Percentiles rank a stretch among this genome's conserved stretches.
Evolutionary conservation across 495 filamentous ascomycete genomes (phyloP).

Genomic region (Elasticomyces elasticus): DNA sequence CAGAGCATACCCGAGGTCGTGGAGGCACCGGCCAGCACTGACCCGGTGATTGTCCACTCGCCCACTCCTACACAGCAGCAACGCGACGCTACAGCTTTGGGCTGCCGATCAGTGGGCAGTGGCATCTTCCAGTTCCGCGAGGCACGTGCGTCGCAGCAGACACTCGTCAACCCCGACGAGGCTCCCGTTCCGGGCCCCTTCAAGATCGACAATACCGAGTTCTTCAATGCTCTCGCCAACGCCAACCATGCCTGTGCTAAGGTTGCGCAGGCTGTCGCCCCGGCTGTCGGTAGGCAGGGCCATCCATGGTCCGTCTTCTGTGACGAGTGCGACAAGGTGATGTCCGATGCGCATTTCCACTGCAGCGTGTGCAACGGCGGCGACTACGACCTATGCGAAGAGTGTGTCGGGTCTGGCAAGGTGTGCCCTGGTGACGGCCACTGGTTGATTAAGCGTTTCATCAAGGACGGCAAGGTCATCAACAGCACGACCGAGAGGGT

Average conservation of each 20-base stretch:
- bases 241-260: constrained; percentile 21
- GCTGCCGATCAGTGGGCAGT: constrained; percentile 15
- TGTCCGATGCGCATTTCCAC: constrained; percentile 80
- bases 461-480: constrained; percentile 67
- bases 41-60: constrained; percentile 19
- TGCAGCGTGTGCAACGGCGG: constrained; percentile 87
- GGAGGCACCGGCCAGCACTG: not conserved
- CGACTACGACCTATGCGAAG: constrained; percentile 85
- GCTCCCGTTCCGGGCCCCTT: constrained; percentile 29
- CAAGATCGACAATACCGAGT: constrained; percentile 23
- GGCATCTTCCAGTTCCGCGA: constrained; percentile 26
- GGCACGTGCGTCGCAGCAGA: constrained; percentile 22
- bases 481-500: constrained; percentile 76
- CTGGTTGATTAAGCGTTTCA: constrained; percentile 86
- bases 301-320: constrained; percentile 67
- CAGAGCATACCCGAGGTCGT: not conserved
- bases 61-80: not conserved
- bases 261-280: constrained; percentile 9
- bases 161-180: constrained; percentile 21
- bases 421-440: constrained; percentile 68
- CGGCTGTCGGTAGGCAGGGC: not conserved
- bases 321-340: constrained; percentile 72
- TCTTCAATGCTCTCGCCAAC: constrained; percentile 35
- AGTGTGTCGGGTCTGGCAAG: constrained; percentile 63
- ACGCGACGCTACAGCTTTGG: constrained; percentile 16